Conservation (phyloP, 2,329 filamentous ascomycete genomes). For the Aureobasidium sp. region DNA sequence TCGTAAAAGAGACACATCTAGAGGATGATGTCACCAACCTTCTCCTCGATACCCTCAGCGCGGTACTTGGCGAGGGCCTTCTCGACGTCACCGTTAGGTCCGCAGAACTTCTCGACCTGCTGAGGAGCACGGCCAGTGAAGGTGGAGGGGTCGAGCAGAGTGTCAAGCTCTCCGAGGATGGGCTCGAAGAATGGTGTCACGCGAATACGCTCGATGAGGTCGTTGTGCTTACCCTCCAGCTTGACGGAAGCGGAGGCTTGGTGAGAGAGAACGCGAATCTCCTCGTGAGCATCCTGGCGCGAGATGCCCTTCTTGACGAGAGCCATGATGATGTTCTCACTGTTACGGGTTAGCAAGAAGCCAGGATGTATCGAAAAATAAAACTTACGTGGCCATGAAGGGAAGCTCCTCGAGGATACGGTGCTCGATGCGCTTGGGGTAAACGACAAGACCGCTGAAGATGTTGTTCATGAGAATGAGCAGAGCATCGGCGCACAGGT, state of each 20-base stretch:
- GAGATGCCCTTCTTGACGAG: constrained; percentile 63
- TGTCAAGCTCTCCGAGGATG: constrained; percentile 30
- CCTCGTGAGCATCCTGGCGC: constrained; percentile 77
- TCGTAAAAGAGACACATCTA: constrained; percentile 12
- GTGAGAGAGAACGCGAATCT: constrained; percentile 74
- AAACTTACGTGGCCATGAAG: constrained; percentile 62
- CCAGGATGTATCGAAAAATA: background rate
- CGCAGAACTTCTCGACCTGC: constrained; percentile 34
- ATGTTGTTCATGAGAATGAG: constrained; percentile 55
- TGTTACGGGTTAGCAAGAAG: background rate
- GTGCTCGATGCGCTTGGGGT: constrained; percentile 62
- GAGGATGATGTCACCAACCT: constrained; percentile 14
- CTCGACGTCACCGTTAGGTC: constrained; percentile 27
- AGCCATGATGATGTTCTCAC: constrained; percentile 66
- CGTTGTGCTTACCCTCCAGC: constrained; percentile 67
- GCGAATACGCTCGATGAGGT: constrained; percentile 72
- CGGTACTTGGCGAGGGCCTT: constrained; percentile 29
- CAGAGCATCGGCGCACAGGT: constrained; percentile 42
- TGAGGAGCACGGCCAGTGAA: constrained; percentile 34
- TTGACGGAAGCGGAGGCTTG: constrained; percentile 66
- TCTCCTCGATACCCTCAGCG: constrained; percentile 17
- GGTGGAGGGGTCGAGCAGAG: constrained; percentile 30
- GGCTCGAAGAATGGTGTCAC: constrained; percentile 63
- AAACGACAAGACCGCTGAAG: constrained; percentile 66
- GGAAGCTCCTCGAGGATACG: constrained; percentile 70